Conservation (phyloP, 805 yeast genomes). For the Yarrowia keelungensis region DNA sequence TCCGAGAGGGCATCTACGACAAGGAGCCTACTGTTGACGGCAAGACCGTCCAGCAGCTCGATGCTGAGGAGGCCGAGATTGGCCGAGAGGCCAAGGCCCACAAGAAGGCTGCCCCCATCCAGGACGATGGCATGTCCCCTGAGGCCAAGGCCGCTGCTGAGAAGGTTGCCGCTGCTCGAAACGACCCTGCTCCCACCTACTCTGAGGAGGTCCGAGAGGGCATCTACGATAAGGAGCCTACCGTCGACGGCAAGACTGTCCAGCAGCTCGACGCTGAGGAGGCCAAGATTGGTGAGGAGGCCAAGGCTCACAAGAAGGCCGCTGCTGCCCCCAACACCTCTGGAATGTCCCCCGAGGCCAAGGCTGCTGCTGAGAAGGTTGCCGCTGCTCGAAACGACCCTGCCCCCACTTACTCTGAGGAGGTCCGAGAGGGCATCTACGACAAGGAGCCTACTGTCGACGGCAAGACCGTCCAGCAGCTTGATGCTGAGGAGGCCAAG, state of each 20-base stretch:
- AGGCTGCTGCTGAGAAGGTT: conserved; percentile 8
- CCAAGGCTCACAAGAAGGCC: neutral
- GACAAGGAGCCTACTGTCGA: conserved; percentile 11
- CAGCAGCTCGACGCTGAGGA: conserved; percentile 3
- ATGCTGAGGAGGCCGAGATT: conserved; percentile 6
- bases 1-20: conserved; percentile 4
- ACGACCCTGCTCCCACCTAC: neutral
- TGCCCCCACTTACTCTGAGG: neutral
- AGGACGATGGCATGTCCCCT: neutral
- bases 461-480: conserved; percentile 8
- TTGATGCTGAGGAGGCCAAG: conserved; percentile 18
- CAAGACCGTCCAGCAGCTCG: conserved; percentile 13
- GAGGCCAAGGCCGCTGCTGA: conserved; percentile 15
- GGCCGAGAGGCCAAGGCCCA: conserved; percentile 8
- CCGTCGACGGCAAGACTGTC: conserved; percentile 3
- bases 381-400: neutral
- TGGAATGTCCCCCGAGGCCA: conserved; percentile 2
- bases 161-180: conserved; percentile 1
- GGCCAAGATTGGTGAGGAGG: neutral
- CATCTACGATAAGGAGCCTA: conserved; percentile 3
- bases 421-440: neutral
- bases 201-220: conserved; percentile 9
- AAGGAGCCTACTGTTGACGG: conserved; percentile 10
- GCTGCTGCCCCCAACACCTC: too few species aligned
- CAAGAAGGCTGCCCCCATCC: neutral